Evolutionary conservation across 1,284 basidiomycete species (phyloP).

Genomic region (Cryptococcus hybrid): DNA sequence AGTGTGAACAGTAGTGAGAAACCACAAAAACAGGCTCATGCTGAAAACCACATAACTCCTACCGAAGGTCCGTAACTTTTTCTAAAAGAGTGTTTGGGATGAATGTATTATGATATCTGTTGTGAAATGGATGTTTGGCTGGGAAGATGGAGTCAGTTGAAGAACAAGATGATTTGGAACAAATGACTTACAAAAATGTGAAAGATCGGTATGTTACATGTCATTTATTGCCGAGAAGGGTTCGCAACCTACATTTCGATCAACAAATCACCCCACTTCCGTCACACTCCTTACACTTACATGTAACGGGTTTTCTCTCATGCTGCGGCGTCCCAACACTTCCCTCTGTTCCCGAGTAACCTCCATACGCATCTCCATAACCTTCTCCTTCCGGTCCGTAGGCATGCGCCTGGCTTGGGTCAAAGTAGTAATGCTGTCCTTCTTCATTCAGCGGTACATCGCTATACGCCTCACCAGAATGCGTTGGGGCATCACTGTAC

Average conservation of each 20-base stretch:
- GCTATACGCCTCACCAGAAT: constrained; percentile 2
- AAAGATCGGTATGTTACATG: background rate
- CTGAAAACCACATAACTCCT: too few relatives aligned
- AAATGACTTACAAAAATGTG: too few relatives aligned
- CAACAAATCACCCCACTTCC: background rate
- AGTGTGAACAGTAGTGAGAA: too few relatives aligned
- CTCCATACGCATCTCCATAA: constrained; percentile 21
- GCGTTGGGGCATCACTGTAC: background rate
- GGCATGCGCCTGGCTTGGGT: constrained; percentile 29
- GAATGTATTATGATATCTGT: too few relatives aligned
- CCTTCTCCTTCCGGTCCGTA: constrained; percentile 19
- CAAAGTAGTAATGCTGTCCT: constrained; percentile 38
- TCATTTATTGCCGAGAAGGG: constrained; percentile 9
- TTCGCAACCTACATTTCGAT: constrained; percentile 12
- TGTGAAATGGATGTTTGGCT: too few relatives aligned
- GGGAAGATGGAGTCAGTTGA: too few relatives aligned
- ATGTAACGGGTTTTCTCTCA: constrained; percentile 24
- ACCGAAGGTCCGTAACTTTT: too few relatives aligned
- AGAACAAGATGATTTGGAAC: too few relatives aligned
- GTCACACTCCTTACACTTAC: background rate
- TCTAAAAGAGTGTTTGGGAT: too few relatives aligned
- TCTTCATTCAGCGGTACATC: constrained; percentile 9
- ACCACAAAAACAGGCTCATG: too few relatives aligned
- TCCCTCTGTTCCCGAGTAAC: constrained; percentile 10
- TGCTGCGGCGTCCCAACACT: constrained; percentile 16